Percentiles rank a stretch among this genome's conserved stretches.
Evolutionary conservation across 2,329 filamentous ascomycete genomes (phyloP).

Genomic region (Dissoconium aciculare): DNA sequence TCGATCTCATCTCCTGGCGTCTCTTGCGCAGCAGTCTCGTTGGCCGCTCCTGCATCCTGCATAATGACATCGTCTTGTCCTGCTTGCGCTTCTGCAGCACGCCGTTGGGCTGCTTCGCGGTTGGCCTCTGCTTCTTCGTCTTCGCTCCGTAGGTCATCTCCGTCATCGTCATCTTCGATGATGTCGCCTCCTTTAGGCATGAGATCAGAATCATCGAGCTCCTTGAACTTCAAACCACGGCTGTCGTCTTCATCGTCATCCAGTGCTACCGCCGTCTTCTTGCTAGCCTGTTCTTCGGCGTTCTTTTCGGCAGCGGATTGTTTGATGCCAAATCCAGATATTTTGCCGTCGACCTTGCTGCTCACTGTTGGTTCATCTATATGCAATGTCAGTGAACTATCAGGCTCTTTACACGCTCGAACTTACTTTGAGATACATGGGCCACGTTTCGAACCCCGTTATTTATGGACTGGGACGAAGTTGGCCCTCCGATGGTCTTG

Average conservation of each 20-base stretch:
- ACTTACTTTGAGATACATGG: too few species aligned
- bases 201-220: conserved; percentile 55
- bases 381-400: too few species aligned
- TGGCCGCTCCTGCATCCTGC: conserved; percentile 14
- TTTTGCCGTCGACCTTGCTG: conserved; percentile 38
- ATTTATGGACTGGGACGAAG: too few species aligned
- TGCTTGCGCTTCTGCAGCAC: conserved; percentile 37
- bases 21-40: conserved; percentile 7
- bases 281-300: conserved; percentile 43
- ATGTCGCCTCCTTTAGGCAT: conserved; percentile 36
- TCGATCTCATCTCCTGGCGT: conserved; percentile 51
- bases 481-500: too few species aligned
- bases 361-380: too few species aligned
- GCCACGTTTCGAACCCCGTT: too few species aligned
- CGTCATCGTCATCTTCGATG: conserved; percentile 34
- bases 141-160: conserved; percentile 63
- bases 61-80: conserved; percentile 36
- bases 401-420: too few species aligned
- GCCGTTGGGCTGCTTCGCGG: conserved; percentile 63
- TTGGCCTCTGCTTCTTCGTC: conserved; percentile 79
- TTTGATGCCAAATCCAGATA: conserved; percentile 70
- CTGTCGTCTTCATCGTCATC: conserved; percentile 77
- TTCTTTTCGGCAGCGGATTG: conserved; percentile 49
- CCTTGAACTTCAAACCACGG: conserved; percentile 63
- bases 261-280: conserved; percentile 59